phyloP scores from a whole-genome alignment of 257 asterid genomes.

The Capsicum baccatum region DNA sequence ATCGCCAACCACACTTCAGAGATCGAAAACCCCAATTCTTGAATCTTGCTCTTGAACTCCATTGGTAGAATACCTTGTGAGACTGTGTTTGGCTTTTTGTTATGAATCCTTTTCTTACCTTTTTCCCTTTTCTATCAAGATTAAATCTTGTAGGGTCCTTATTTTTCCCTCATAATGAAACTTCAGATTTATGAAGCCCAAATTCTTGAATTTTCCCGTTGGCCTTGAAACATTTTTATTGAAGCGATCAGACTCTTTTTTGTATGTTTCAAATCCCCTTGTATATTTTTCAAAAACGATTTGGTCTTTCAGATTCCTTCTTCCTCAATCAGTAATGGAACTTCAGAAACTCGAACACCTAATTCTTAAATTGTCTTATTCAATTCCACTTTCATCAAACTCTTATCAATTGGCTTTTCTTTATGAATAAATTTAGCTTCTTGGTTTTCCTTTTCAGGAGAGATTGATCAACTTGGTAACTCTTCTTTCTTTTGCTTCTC shows the following conservation, averaged over 20 bases:
- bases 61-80: neutral
- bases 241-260: too few species aligned
- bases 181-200: neutral
- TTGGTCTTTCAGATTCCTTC: too few species aligned
- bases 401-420: neutral
- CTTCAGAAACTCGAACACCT: neutral
- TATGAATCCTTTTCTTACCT: neutral
- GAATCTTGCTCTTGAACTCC: constrained; percentile 1
- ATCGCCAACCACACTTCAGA: neutral
- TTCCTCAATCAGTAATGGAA: neutral
- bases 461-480: neutral
- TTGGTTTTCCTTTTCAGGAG: too few species aligned
- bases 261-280: too few species aligned
- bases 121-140: too few species aligned
- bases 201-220: neutral
- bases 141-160: too few species aligned
- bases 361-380: neutral
- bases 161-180: neutral
- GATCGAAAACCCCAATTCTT: neutral
- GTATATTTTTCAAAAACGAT: too few species aligned
- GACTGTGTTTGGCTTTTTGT: neutral
- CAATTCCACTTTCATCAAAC: neutral
- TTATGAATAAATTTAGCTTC: too few species aligned
- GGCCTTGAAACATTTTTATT: too few species aligned
- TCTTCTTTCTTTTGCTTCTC: neutral